Base-by-base conservation (phyloP, 2,329 filamentous ascomycete genomes). In the Talaromyces sp. region DNA sequence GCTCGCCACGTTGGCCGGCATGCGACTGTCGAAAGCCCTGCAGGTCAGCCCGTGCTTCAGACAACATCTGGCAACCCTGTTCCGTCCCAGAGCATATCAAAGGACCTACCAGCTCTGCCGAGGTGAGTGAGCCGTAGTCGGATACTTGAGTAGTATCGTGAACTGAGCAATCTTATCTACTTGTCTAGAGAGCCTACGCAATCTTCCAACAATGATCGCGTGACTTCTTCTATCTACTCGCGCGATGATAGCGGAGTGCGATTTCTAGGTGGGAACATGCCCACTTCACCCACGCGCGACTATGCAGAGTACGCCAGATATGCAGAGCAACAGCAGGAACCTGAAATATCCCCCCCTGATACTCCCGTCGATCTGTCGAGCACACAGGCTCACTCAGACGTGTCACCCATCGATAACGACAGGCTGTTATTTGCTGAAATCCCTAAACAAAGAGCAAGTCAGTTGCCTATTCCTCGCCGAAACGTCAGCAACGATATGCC, bases 191-290 rank as follows among this genome's bases (percentile, higher is more conserved):
- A 67, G 25, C 59, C 60, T 44, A 33, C 55, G 8, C 61, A 66
- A 14, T 25, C 18, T 54, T 61, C 67, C 40, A 55, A 63, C 58
- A 65, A 63, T 46, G 65, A 75, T 65, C 81, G 82, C 44, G 81
- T 83, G n/a, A 67, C 79, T 6, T 88, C 87, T 35, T 88, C 88
- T 16, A 67, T 86, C 54, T 88, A 89, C 71, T 86, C 86, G 21
- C 67, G 52, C 81, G 84, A 71, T 81, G 79, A 50, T 55, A 35
- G 67, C 16, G 58, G 44, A 21, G 44, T 60, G 44, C 44, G 16
- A 37, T 52, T 40, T 35, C 25, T 18, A n/a, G 58, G 40, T 37
- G 25, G 50, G 16, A 37, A 55, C 14, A 31, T 44, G 50, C 61
- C 61, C 33, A 52, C 9, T 23, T 58, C 56, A 5, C 62, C 58